Conservation (phyloP, 2,329 filamentous ascomycete species). For the Alternaria atra region DNA sequence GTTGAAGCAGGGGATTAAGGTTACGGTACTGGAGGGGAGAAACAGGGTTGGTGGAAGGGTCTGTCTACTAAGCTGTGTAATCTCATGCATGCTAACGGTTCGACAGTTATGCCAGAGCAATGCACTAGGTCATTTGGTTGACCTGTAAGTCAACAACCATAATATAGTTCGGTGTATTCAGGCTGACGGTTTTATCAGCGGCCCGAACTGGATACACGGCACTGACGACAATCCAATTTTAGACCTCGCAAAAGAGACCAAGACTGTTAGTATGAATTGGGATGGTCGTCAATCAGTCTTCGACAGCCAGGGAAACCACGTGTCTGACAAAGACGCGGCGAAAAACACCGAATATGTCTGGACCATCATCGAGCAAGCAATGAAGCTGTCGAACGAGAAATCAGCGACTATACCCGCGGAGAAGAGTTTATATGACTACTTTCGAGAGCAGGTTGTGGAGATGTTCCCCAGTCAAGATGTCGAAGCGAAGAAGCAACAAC, state of each 20-base stretch:
- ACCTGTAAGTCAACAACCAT: constrained; percentile 59
- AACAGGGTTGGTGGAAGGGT: constrained; percentile 73
- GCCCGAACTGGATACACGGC: constrained; percentile 84
- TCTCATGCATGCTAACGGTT: neutral
- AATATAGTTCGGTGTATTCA: neutral
- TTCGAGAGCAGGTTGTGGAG: constrained; percentile 60
- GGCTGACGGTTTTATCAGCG: constrained; percentile 52
- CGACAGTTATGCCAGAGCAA: constrained; percentile 60
- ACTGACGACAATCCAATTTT: constrained; percentile 75
- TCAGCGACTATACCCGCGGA: constrained; percentile 61
- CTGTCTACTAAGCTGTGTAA: constrained; percentile 24
- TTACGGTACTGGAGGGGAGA: constrained; percentile 75
- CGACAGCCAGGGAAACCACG: constrained; percentile 63
- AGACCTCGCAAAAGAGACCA: constrained; percentile 70
- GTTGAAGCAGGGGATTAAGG: constrained; percentile 69
- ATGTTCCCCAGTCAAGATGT: constrained; percentile 50
- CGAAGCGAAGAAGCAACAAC: constrained; percentile 58
- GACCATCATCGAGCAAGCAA: constrained; percentile 73
- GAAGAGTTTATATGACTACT: constrained; percentile 66
- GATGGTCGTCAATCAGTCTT: constrained; percentile 66
- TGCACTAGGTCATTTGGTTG: constrained; percentile 61
- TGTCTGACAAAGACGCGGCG: constrained; percentile 55
- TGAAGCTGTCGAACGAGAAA: constrained; percentile 70
- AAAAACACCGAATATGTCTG: constrained; percentile 66
- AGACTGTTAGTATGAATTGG: constrained; percentile 62